Percentiles rank a stretch among this genome's conserved stretches.
Conservation (phyloP, 129 eudicot species). For the Gnaphalium uliginosum region DNA sequence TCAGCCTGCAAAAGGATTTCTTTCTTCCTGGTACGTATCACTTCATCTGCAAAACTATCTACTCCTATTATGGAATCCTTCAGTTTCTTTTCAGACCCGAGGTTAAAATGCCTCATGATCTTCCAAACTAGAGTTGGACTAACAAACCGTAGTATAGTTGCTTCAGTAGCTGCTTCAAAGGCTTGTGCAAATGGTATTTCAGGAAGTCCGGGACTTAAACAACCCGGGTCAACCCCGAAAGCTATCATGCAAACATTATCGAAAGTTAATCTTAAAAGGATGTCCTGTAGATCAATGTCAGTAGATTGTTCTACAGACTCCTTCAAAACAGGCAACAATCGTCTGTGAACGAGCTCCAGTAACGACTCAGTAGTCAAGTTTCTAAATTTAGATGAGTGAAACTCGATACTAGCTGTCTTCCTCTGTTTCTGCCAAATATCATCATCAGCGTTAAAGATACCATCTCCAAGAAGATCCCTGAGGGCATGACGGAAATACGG, state of each 20-base stretch:
- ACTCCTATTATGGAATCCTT: constrained; percentile 73
- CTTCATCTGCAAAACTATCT: constrained; percentile 73
- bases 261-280: constrained; percentile 78
- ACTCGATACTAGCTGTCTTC: constrained; percentile 92
- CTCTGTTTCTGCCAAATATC: constrained; percentile 86
- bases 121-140: constrained; percentile 86
- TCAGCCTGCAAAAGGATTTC: constrained; percentile 49
- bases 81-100: constrained; percentile 66
- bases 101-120: constrained; percentile 56
- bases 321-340: constrained; percentile 73
- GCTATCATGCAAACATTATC: constrained; percentile 98
- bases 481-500: constrained; percentile 63
- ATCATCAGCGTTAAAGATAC: constrained; percentile 80
- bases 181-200: constrained; percentile 84
- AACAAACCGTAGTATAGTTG: constrained; percentile 70
- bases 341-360: constrained; percentile 61
- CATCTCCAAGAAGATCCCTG: constrained; percentile 76
- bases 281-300: constrained; percentile 67
- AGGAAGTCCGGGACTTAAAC: constrained; percentile 74
- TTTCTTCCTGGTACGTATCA: constrained; percentile 75
- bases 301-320: constrained; percentile 43
- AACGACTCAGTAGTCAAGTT: constrained; percentile 75
- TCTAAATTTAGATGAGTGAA: constrained; percentile 82
- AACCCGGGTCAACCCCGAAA: constrained; percentile 97
- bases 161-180: constrained; percentile 91